Conservation (phyloP, 805 yeast species). For the Suhomyces tanzawaensis region DNA sequence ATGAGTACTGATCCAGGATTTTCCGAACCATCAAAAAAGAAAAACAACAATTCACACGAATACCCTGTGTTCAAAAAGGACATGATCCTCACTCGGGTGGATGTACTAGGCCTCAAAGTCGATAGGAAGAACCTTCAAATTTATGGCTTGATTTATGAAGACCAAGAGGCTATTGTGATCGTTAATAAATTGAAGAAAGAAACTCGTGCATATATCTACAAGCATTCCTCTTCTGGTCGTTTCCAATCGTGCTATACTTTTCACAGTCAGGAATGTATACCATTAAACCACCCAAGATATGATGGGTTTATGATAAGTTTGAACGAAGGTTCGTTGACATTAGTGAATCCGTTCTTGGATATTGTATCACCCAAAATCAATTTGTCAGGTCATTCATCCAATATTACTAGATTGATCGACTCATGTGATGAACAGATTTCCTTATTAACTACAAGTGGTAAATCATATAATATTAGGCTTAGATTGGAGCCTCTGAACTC, state of each 20-base stretch:
- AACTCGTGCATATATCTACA: conserved; percentile 52
- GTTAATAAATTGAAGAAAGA: conserved; percentile 42
- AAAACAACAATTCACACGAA: conserved; percentile 7
- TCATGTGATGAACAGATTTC: conserved; percentile 30
- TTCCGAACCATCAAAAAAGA: conserved; percentile 22
- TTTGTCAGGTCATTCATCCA: conserved; percentile 13
- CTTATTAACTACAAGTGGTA: conserved; percentile 19
- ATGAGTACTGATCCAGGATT: conserved; percentile 40
- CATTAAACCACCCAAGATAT: conserved; percentile 31
- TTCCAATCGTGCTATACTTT: conserved; percentile 30
- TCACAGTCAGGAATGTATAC: conserved; percentile 37
- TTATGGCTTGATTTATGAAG: conserved; percentile 42
- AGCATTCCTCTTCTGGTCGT: conserved; percentile 27
- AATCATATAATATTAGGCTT: conserved; percentile 29
- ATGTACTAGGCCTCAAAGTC: conserved; percentile 35
- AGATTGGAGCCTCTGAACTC: conserved; percentile 44
- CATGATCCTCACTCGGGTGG: conserved; percentile 63
- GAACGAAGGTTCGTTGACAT: conserved; percentile 31
- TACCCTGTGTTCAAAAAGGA: conserved; percentile 53
- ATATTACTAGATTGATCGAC: conserved; percentile 23
- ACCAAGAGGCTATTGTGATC: conserved; percentile 61
- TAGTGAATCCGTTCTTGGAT: conserved; percentile 60
- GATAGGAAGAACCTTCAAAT: conserved; percentile 33
- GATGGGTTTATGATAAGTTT: conserved; percentile 48
- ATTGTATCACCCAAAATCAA: conserved; percentile 34